phyloP scores from a whole-genome alignment of 1,284 basidiomycete species.

The Leccinum discolor region DNA sequence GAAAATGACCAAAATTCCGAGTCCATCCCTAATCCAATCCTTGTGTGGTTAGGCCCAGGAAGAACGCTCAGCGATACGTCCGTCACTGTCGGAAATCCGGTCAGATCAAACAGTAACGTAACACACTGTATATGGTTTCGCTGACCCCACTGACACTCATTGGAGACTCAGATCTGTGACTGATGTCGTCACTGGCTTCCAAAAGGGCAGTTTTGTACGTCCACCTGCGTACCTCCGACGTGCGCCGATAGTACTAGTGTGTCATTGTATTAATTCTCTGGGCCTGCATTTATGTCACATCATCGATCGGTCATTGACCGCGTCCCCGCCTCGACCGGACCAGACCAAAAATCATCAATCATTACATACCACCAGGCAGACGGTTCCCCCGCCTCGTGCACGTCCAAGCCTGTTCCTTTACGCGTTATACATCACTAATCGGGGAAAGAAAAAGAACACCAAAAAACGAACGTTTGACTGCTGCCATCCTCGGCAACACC shows the following conservation, averaged over 20 bases:
- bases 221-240: slow-evolving; percentile 3
- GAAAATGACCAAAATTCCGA: neutral
- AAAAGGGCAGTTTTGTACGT: neutral
- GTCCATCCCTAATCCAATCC: neutral
- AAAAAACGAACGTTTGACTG: slow-evolving; percentile 1
- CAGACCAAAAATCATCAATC: neutral
- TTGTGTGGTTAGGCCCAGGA: neutral
- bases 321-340: neutral
- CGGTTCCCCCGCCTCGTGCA: slow-evolving; percentile 4
- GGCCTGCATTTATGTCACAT: neutral
- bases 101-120: neutral
- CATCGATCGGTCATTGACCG: neutral
- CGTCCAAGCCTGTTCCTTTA: neutral
- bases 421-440: neutral
- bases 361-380: neutral
- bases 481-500: neutral
- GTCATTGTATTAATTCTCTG: neutral
- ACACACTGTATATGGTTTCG: neutral
- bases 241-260: slow-evolving; percentile 1
- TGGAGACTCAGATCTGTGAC: neutral
- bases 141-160: neutral
- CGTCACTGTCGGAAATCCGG: neutral
- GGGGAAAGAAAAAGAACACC: neutral
- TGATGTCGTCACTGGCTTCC: neutral
- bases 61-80: neutral